Evolutionary conservation across 2,329 filamentous ascomycete species (phyloP), one percentile per base, ranked within the genome.

Genomic region (Plenodomus biglobosus): DNA sequence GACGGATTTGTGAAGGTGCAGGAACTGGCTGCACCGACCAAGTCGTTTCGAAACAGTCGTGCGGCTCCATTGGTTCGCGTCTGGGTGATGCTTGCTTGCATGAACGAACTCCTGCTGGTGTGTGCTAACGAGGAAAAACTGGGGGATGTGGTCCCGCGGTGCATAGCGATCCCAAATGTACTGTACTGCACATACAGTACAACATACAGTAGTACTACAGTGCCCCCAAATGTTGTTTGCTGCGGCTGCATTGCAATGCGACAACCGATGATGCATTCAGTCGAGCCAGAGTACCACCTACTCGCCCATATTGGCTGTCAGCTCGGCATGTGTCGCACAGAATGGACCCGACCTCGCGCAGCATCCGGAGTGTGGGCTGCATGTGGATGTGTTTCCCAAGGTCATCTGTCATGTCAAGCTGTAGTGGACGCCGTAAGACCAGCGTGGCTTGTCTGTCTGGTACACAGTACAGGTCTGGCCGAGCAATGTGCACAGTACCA

Each of bases 261-360:
- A n/a, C n/a, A n/a, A n/a, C n/a, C n/a, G n/a, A n/a, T n/a, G n/a
- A n/a, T n/a, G n/a, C n/a, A n/a, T n/a, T n/a, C 27, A 32, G 7
- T 32, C 15, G 6, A 32, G 27, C 27, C 27, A 32, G 27, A 32
- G 27, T 32, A 15, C 8, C 27, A 32, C 13, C 27, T 32, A 22
- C n/a, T 41, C 22, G 41, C 38, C 32, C 39, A 45, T 43, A 50
- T 39, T 48, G 48, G 48, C 48, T 46, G 48, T 51, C 48, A 44
- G 21, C 46, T 40, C 38, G 36, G 13, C 10, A 43, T 38, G 40
- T 35, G 36, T 40, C 2, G 48, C 37, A 51, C 36, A 39, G 44
- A 51, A 47, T 47, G 44, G 20, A 47, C 41, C 48, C 48, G 24
- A 27, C 41, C 21, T 38, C 43, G 43, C 43, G 43, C 43, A 46